Base-by-base conservation (phyloP, 257 asterid genomes). In the Fraxinus americana region DNA sequence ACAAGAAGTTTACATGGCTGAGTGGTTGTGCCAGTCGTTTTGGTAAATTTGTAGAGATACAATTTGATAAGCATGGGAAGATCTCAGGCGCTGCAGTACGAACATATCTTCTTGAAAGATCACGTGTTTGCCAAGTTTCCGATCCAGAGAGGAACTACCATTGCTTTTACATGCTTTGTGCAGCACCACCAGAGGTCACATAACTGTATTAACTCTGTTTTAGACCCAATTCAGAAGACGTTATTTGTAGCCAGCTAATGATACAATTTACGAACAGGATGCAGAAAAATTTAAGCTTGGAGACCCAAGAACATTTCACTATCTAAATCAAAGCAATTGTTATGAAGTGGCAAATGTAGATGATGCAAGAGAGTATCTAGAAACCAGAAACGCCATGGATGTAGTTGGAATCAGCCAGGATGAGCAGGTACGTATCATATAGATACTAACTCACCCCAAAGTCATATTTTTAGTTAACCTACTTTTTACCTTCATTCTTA, bases 11-110 rank as follows among this genome's bases (percentile, higher is more conserved):
- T 74, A 77, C 79, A 68, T 82, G 91, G 82, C 85, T 82, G 91
- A 82, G 86, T 86, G 81, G 81, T 72, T 25, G 83, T 75, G 79
- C 92, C 98, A 94, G 99, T 89, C 98, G 98, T 75, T 95, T 95
- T 82, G 99, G 99, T 75, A 95, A 95, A 87, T 95, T 95, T 81
- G 99, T 95, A 82, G 99, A 95, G 78, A 91, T 95, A 61, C 99
- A 93, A 82, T 95, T 95, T 66, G 99, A 95, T 85, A 93, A 81
- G 80, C 90, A 87, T 69, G 96, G 94, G 78, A 95, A 90, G 91
- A 95, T 95, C 80, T 95, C 99, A 30, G 99, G 99, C 80, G 99
- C 99, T 27, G 99, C 99, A 61, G 92, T 95, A 27, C 83, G 98
- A 83, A 95, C 99, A 14, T 95, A 95, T 78, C 93, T 95, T 32